Base-by-base conservation (phyloP, 2,329 filamentous ascomycete genomes). In the Exophiala oligosperma region DNA sequence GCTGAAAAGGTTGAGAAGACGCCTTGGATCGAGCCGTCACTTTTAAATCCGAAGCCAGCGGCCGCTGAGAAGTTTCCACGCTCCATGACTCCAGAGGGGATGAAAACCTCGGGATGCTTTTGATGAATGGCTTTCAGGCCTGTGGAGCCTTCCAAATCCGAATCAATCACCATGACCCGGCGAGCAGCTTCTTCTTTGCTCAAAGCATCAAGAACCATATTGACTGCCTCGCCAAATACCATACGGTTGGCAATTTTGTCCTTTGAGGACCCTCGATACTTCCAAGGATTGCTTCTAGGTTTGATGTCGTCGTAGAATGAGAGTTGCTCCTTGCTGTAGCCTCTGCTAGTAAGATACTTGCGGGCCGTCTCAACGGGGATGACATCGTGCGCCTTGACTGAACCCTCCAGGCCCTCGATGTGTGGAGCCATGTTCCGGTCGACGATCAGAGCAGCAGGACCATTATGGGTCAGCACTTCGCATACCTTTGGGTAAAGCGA, bases 1-100 rank as follows among this genome's bases (percentile, higher is more conserved):
- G 72, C 73, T 1, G 73, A 74, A 66, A 75, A 75, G 29, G 73
- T 75, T 11, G 72, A 74, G 67, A 75, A 75, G 23, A 75, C 69
- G 41, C 73, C 73, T 54, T 72, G 70, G 29, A 70, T 67, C 47
- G 67, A 63, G 44, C 70, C 72, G 41, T 72, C 69, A 57, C 71
- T 73, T 26, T 66, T 67, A 12, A 73, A 73, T 1, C 73, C 73
- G 51, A 75, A 75, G 12, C 73, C 73, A 32, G 73, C 72, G 2
- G 73, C 73, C 2, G 73, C 72, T 3, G 71, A 73, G 64, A 75
- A 75, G 66, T 75, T 74, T 2, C 73, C 72, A 23, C 73, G 71
- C 57, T 74, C 73, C 73, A 74, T 75, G 7, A 75, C 72, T 35
- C 73, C 73, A 0, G 72, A 74, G 7, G 72, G 60, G 12, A 74